Conservation (phyloP, 768 basidiomycete genomes). For the Russula earlei region DNA sequence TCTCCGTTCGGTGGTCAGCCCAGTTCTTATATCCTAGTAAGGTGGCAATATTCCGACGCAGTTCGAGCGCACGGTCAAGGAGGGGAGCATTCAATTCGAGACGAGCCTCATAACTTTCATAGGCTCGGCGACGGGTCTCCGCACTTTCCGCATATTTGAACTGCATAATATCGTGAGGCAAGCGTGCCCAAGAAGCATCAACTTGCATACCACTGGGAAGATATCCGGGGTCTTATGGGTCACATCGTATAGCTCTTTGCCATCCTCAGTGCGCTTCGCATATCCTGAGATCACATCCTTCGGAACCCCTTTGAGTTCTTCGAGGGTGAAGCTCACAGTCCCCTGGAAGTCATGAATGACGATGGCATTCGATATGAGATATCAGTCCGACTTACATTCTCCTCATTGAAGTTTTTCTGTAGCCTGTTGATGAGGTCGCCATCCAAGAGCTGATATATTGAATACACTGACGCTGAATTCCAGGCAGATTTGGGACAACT, state of each 20-base stretch:
- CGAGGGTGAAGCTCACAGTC: conserved; percentile 50
- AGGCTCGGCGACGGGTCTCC: conserved; percentile 54
- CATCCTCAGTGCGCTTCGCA: conserved; percentile 50
- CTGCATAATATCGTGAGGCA: conserved; percentile 28
- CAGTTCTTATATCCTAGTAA: conserved; percentile 69
- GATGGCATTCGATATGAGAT: background rate
- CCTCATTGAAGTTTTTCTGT: conserved; percentile 86
- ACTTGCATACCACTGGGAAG: conserved; percentile 52
- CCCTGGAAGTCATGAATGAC: conserved; percentile 32
- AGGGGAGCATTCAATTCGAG: conserved; percentile 61
- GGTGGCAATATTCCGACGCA: conserved; percentile 60
- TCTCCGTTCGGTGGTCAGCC: conserved; percentile 79
- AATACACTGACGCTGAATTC: conserved; percentile 57
- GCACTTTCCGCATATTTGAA: conserved; percentile 74
- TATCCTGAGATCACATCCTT: conserved; percentile 73
- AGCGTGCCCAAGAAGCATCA: background rate
- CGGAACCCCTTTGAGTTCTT: conserved; percentile 76
- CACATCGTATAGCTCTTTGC: conserved; percentile 54
- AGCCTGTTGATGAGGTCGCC: background rate
- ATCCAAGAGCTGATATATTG: background rate
- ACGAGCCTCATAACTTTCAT: conserved; percentile 60
- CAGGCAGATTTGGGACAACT: conserved; percentile 64
- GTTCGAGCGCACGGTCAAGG: conserved; percentile 53
- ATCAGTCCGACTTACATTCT: conserved; percentile 41
- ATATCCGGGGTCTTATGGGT: conserved; percentile 81